Evolutionary conservation across 2,329 filamentous ascomycete species (phyloP).

Genomic region (Botrytis fabae): DNA sequence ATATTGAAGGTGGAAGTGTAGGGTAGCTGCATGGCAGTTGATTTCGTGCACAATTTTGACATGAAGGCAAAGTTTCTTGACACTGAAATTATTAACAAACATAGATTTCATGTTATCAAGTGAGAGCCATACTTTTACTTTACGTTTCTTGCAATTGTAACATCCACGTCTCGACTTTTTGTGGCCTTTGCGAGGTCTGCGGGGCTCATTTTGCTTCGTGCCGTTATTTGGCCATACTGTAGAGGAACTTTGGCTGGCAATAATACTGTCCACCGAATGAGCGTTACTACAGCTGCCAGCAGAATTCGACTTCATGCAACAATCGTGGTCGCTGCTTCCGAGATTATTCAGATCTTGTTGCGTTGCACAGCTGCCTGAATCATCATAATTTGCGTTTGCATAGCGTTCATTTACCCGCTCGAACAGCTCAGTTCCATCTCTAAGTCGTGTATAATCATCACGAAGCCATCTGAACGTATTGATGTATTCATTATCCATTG

Average conservation of each 20-base stretch:
- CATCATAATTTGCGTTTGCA: neutral
- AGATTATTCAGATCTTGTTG: neutral
- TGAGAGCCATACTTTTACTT: neutral
- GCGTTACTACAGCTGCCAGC: neutral
- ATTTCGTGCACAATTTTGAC: constrained; percentile 2
- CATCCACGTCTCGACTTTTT: constrained; percentile 15
- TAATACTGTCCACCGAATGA: neutral
- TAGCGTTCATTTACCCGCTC: neutral
- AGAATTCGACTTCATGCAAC: neutral
- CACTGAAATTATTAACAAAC: neutral
- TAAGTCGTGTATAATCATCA: neutral
- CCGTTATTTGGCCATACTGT: neutral
- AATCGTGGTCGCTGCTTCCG: neutral
- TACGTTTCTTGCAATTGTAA: constrained; percentile 15
- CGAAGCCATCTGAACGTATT: neutral
- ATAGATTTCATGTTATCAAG: neutral
- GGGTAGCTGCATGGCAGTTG: constrained; percentile 5
- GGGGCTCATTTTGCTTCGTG: neutral
- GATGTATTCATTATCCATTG: neutral
- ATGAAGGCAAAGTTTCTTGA: constrained; percentile 13
- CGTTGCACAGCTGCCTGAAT: neutral
- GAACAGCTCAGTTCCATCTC: neutral
- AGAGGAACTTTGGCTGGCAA: neutral
- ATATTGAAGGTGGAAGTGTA: too few relatives aligned
- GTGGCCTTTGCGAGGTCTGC: neutral